Percentiles rank a stretch among this genome's conserved stretches.
Conservation (phyloP, 306 rosid genomes). For the Geum urbanum region DNA sequence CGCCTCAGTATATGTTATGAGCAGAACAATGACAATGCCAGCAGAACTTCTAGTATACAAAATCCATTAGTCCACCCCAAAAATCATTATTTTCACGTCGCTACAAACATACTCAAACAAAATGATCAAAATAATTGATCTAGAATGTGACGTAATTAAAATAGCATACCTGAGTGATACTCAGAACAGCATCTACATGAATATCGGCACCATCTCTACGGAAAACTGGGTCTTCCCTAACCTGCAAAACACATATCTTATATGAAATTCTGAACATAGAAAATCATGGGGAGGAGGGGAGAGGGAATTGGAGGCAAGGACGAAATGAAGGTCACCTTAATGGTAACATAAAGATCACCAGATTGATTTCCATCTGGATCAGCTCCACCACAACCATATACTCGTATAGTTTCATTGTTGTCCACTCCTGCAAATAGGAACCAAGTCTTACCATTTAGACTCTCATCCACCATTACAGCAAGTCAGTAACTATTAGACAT, state of each 20-base stretch:
- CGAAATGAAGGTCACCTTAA: slow-evolving; percentile 39
- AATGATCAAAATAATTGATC: background rate
- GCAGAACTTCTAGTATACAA: background rate
- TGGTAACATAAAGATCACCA: slow-evolving; percentile 74
- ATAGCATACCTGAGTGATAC: slow-evolving; percentile 69
- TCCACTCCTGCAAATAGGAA: slow-evolving; percentile 60
- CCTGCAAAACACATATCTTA: slow-evolving; percentile 35
- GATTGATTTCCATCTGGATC: slow-evolving; percentile 86
- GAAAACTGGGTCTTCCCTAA: slow-evolving; percentile 85
- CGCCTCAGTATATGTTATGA: background rate
- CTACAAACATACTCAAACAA: background rate
- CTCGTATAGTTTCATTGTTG: slow-evolving; percentile 56
- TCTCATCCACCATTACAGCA: background rate
- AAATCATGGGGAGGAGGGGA: background rate
- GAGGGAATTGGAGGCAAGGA: background rate
- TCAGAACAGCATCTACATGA: slow-evolving; percentile 76
- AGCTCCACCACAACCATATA: slow-evolving; percentile 71
- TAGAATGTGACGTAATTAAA: background rate
- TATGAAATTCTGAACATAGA: background rate
- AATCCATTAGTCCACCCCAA: too few relatives aligned
- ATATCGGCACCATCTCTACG: slow-evolving; percentile 83
- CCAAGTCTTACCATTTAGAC: slow-evolving; percentile 12
- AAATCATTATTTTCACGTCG: background rate
- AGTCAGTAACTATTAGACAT: slow-evolving; percentile 4
- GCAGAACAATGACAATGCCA: background rate